Conservation (phyloP, 176 grass and related monocot species). For the Urochloa ruziziensis region DNA sequence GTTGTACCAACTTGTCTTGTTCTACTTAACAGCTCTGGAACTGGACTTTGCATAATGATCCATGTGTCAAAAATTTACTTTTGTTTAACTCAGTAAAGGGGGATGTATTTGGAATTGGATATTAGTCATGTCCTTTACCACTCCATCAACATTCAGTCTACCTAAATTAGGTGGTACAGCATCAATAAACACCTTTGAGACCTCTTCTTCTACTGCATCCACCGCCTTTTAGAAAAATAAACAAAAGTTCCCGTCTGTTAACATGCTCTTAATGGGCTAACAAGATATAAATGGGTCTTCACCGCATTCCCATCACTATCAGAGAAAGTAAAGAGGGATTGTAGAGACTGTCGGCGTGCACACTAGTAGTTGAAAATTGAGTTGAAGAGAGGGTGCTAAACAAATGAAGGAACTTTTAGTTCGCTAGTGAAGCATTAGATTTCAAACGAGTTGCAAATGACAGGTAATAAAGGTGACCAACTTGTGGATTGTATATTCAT, state of each 20-base stretch:
- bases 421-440: constrained; percentile 24
- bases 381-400: neutral
- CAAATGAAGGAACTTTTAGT: constrained; percentile 17
- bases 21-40: neutral
- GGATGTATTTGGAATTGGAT: neutral
- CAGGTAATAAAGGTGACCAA: constrained; percentile 30
- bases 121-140: neutral
- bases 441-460: constrained; percentile 26
- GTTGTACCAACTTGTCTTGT: constrained; percentile 24
- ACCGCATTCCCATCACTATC: neutral
- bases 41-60: neutral
- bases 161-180: constrained; percentile 18
- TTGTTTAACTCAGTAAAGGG: neutral
- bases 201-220: neutral
- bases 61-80: neutral
- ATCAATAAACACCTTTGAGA: constrained; percentile 8
- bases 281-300: constrained; percentile 1
- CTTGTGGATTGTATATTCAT: constrained; percentile 1
- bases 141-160: constrained; percentile 13
- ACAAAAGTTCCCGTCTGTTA: neutral
- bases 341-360: constrained; percentile 4
- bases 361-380: neutral
- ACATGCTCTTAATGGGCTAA: constrained; percentile 1
- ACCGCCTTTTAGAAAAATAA: neutral
- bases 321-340: neutral